These are phyloP conservation scores for Hemisphaericaspora xylofermentans DNA, from an alignment of 1,139 yeast genomes.

Conservation along the genomic window DNA sequence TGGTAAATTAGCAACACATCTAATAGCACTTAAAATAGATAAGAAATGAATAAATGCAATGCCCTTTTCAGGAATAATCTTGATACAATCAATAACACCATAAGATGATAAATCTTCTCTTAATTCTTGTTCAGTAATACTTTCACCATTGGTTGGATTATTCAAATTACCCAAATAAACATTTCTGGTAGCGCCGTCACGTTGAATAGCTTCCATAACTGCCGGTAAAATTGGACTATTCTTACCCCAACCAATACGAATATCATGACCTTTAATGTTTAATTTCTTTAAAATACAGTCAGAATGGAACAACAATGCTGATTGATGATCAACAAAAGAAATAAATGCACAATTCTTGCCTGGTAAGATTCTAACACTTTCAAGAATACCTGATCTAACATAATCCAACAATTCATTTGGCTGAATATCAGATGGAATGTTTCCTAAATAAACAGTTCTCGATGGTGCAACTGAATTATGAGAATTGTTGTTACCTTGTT, in stretches of 20 bases:
- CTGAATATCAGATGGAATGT: constrained; percentile 78
- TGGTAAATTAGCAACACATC: constrained; percentile 59
- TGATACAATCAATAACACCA: constrained; percentile 58
- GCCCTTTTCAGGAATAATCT: constrained; percentile 57
- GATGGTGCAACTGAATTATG: constrained; percentile 54
- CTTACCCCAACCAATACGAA: constrained; percentile 69
- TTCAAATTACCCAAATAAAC: constrained; percentile 80
- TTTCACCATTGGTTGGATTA: constrained; percentile 43
- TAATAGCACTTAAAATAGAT: constrained; percentile 55
- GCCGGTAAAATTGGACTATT: constrained; percentile 66
- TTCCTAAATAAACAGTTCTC: constrained; percentile 88
- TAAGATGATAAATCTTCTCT: constrained; percentile 48
- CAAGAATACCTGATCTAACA: constrained; percentile 89
- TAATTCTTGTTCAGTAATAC: constrained; percentile 59
- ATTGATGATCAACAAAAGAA: constrained; percentile 60
- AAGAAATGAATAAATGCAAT: constrained; percentile 63
- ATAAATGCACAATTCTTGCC: constrained; percentile 61
- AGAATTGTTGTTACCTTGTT: constrained; percentile 2
- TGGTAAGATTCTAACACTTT: constrained; percentile 61
- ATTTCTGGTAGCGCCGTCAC: constrained; percentile 89
- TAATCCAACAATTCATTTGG: constrained; percentile 83
- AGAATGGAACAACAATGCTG: constrained; percentile 59
- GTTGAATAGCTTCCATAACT: constrained; percentile 70
- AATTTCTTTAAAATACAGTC: constrained; percentile 60
- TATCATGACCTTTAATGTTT: constrained; percentile 56